Conservation (phyloP, 345 rosid species). For the Salix udensis region DNA sequence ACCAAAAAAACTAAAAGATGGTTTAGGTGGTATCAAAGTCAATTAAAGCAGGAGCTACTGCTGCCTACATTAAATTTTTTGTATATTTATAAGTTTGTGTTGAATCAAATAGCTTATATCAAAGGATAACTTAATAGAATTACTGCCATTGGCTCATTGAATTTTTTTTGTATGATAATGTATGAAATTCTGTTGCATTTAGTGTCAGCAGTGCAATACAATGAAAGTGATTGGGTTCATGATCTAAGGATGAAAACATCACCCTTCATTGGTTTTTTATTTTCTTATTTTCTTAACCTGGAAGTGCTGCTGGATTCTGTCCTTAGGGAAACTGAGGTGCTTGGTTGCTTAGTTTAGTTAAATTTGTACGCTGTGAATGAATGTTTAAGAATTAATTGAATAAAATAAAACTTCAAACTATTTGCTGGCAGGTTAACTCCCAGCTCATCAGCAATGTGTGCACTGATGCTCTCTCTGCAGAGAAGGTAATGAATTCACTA, state of each 20-base stretch:
- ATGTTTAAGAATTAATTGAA: neutral
- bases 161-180: neutral
- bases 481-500: conserved; percentile 54
- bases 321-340: neutral
- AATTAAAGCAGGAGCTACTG: neutral
- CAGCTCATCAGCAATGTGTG: conserved; percentile 98
- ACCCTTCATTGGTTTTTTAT: neutral
- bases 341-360: neutral
- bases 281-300: neutral
- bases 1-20: neutral
- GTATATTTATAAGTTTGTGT: neutral
- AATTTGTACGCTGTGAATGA: neutral
- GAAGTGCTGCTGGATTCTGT: neutral
- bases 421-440: conserved; percentile 68
- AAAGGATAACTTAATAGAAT: neutral
- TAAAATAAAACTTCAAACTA: neutral
- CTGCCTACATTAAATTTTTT: neutral
- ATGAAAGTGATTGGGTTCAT: neutral
- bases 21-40: neutral
- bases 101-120: neutral
- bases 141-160: neutral
- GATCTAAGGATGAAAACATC: neutral
- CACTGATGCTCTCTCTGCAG: conserved; percentile 96
- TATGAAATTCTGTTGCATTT: neutral
- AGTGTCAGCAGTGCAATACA: neutral